Percentiles rank a stretch among this genome's conserved stretches.
These are phyloP conservation scores for Boletus reticulatus DNA, from an alignment of 768 basidiomycete species.

Conservation along the genomic window DNA sequence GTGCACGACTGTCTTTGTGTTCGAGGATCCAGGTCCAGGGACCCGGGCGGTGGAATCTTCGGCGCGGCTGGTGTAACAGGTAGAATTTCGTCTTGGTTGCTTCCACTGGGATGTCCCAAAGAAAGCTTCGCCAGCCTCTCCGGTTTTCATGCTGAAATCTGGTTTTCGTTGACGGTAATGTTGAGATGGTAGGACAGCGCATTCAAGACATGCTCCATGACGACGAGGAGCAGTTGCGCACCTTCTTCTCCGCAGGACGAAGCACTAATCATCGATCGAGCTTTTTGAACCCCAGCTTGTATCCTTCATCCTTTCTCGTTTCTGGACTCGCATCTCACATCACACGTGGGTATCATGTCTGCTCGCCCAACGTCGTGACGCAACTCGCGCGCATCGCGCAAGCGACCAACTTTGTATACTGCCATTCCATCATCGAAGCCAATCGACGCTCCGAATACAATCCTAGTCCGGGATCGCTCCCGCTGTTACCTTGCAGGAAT, in stretches of 20 bases:
- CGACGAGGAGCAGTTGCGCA: slow-evolving; percentile 27
- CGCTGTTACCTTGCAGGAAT: slow-evolving; percentile 20
- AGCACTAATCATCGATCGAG: no score
- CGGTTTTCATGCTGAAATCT: no score
- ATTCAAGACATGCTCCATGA: no score
- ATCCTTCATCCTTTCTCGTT: no score
- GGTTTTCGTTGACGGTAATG: no score
- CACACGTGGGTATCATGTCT: slow-evolving; percentile 53
- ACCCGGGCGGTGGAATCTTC: no score
- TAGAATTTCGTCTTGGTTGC: no score
- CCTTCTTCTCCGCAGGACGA: no score
- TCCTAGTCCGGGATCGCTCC: slow-evolving; percentile 23
- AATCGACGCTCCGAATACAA: slow-evolving; percentile 69
- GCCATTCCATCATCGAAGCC: slow-evolving; percentile 88
- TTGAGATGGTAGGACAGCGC: no score
- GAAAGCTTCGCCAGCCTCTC: no score
- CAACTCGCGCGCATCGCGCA: slow-evolving; percentile 95
- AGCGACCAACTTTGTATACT: slow-evolving; percentile 89
- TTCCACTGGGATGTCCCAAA: no score
- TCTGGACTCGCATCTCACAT: background rate
- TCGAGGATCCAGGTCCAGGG: slow-evolving; percentile 10
- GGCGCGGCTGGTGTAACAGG: no score
- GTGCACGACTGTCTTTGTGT: slow-evolving; percentile 13
- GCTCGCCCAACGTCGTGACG: slow-evolving; percentile 84
- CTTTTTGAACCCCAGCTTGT: slow-evolving; percentile 66